Percentiles rank a stretch among this genome's conserved stretches.
Conservation (phyloP, 495 filamentous ascomycete genomes). For the Platismatia glauca region DNA sequence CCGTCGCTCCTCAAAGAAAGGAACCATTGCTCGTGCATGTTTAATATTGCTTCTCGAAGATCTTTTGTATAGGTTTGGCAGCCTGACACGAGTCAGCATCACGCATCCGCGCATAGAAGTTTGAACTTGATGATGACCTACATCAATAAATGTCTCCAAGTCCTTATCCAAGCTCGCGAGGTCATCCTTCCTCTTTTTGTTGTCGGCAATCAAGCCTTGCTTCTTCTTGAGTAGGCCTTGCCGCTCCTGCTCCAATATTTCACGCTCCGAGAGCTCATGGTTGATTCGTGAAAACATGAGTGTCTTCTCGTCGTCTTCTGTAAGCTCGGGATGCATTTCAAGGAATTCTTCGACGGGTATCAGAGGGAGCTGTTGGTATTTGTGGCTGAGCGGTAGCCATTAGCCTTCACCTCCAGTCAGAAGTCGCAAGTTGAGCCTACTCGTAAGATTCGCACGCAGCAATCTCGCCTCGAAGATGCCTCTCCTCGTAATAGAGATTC, state of each 20-base stretch:
- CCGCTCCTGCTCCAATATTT: slow-evolving; percentile 77
- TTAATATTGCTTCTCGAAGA: slow-evolving; percentile 66
- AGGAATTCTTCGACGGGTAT: slow-evolving; percentile 80
- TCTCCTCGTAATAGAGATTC: slow-evolving; percentile 94
- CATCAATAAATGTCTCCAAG: slow-evolving; percentile 80
- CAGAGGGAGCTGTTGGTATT: slow-evolving; percentile 75
- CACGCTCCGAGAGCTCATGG: slow-evolving; percentile 78
- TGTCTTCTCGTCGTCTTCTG: slow-evolving; percentile 58
- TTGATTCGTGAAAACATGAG: slow-evolving; percentile 89
- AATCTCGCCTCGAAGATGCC: slow-evolving; percentile 84
- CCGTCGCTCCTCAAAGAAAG: not conserved
- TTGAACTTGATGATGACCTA: not conserved
- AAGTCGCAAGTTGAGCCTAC: slow-evolving; percentile 40
- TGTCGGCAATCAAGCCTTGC: slow-evolving; percentile 83
- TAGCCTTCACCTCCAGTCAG: not conserved
- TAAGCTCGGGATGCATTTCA: slow-evolving; percentile 63
- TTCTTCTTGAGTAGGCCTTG: slow-evolving; percentile 84
- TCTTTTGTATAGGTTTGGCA: slow-evolving; percentile 75
- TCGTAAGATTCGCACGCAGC: slow-evolving; percentile 83
- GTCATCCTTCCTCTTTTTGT: slow-evolving; percentile 91
- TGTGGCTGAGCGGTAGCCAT: slow-evolving; percentile 52
- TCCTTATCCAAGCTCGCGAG: slow-evolving; percentile 80
- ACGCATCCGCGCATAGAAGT: not conserved
- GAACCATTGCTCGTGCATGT: not conserved
- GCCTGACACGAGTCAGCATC: slow-evolving; percentile 42